Evolutionary conservation across 129 eudicot genomes (phyloP).

Genomic region (carrot (Daucus carota)): DNA sequence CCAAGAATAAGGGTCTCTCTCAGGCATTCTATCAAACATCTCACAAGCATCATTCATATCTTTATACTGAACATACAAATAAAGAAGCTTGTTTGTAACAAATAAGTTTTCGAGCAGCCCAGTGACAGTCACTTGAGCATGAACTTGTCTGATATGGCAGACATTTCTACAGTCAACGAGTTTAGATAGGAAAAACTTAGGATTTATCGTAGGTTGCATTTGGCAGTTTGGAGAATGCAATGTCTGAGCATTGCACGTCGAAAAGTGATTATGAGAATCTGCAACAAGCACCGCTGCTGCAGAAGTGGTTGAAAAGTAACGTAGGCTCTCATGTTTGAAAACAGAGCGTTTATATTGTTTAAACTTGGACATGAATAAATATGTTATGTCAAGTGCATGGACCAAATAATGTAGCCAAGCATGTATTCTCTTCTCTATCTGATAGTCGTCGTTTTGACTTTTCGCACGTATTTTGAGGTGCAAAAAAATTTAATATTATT

Average conservation of each 20-base stretch:
- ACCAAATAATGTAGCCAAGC: too few species aligned
- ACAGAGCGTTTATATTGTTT: neutral
- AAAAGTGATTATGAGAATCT: neutral
- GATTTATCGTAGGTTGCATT: neutral
- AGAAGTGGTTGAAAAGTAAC: neutral
- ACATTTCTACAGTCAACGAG: neutral
- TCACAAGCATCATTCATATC: conserved; percentile 10
- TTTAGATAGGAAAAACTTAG: neutral
- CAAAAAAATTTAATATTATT: too few species aligned
- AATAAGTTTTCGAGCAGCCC: neutral
- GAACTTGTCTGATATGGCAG: conserved; percentile 2
- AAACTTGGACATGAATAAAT: neutral
- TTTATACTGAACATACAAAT: conserved; percentile 2
- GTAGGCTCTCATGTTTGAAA: neutral
- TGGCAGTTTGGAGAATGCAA: neutral
- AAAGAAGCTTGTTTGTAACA: conserved; percentile 4
- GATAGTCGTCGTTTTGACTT: too few species aligned
- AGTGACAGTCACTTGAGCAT: neutral
- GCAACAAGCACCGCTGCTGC: neutral
- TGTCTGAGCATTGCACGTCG: neutral
- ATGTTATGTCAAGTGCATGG: neutral
- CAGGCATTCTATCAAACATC: conserved; percentile 45
- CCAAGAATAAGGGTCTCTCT: conserved; percentile 20
- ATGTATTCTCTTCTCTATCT: too few species aligned
- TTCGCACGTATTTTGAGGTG: too few species aligned